Percentiles rank a stretch among this genome's conserved stretches.
These are phyloP conservation scores for Trichomonascaceae sp. DNA, from an alignment of 1,139 yeast species.

Conservation along the genomic window DNA sequence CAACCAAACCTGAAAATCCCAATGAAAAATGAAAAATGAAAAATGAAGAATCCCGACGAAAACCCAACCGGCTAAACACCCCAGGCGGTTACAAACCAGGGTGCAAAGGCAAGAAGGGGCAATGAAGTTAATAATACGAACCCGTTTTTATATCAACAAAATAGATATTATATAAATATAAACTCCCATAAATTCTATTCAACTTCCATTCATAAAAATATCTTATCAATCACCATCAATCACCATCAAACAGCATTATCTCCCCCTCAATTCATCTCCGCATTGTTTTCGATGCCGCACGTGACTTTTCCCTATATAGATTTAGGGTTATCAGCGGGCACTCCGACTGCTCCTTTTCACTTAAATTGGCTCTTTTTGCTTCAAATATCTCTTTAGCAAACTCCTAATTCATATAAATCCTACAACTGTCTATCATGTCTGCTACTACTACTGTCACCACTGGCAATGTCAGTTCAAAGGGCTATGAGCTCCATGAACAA, in stretches of 20 bases:
- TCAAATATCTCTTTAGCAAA: background rate
- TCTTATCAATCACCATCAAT: too few species aligned
- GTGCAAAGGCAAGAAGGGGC: too few species aligned
- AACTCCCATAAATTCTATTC: too few species aligned
- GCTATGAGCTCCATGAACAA: conserved; percentile 6
- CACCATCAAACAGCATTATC: too few species aligned
- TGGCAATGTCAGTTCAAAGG: background rate
- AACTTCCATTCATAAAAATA: too few species aligned
- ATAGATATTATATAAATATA: too few species aligned
- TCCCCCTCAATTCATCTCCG: background rate
- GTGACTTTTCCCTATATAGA: background rate
- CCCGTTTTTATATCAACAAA: background rate
- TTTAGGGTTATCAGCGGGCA: background rate
- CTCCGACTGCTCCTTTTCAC: background rate
- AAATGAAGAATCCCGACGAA: too few species aligned
- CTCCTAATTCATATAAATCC: background rate
- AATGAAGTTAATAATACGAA: background rate
- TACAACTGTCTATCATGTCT: background rate
- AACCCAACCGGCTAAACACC: too few species aligned
- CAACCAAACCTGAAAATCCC: too few species aligned
- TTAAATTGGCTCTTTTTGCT: background rate
- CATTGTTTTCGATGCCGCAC: background rate
- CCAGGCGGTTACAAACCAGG: too few species aligned
- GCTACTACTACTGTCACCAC: conserved; percentile 7
- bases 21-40: too few species aligned